Conservation (phyloP, 768 basidiomycete species). For the Holtermanniella nyarrowii region DNA sequence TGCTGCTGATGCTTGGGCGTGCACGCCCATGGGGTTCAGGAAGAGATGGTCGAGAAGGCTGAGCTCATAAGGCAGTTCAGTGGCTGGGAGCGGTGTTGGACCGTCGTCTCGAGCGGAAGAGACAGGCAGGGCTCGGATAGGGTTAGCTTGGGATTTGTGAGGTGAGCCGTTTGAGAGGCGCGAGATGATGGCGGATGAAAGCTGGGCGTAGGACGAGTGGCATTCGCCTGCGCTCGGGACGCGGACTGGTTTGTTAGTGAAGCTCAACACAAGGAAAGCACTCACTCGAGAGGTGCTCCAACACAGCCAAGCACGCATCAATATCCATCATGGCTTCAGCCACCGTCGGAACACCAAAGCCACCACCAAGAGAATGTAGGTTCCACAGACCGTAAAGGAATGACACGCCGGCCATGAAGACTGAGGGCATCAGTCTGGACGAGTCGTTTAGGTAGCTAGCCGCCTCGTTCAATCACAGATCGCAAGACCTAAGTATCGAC, state of each 20-base stretch:
- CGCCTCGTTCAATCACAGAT: too few species aligned
- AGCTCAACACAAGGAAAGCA: not conserved
- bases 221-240: conserved; percentile 23
- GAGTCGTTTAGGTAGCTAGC: not conserved
- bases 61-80: conserved; percentile 38
- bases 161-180: conserved; percentile 14
- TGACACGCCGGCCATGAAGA: conserved; percentile 41
- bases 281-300: conserved; percentile 41
- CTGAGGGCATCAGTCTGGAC: conserved; percentile 12
- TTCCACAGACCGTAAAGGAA: conserved; percentile 42
- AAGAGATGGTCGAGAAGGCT: conserved; percentile 40
- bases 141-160: not conserved
- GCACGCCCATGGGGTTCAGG: conserved; percentile 38
- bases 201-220: conserved; percentile 21
- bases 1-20: conserved; percentile 39
- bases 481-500: not conserved
- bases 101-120: conserved; percentile 34
- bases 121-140: conserved; percentile 9
- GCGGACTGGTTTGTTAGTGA: conserved; percentile 11
- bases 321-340: conserved; percentile 40
- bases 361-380: conserved; percentile 38
- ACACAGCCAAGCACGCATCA: conserved; percentile 36
- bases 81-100: conserved; percentile 31
- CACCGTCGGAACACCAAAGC: conserved; percentile 31
- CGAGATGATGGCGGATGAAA: conserved; percentile 22